Conservation (phyloP, 2,329 filamentous ascomycete genomes). For the Calonectria henricotiae region DNA sequence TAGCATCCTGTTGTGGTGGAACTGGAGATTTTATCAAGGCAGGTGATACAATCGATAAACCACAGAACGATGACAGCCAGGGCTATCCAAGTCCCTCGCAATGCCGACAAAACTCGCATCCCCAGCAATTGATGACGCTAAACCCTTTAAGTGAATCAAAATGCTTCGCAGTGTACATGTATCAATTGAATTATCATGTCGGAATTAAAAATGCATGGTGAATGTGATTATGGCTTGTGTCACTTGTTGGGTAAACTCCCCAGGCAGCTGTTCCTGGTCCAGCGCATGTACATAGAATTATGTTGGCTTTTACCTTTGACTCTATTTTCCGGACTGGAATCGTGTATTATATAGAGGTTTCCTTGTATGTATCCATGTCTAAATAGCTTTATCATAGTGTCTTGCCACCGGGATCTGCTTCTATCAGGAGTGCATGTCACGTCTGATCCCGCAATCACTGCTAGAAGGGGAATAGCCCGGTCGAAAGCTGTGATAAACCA, state of each 20-base stretch:
- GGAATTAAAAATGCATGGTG: too few species aligned
- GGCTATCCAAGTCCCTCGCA: neutral
- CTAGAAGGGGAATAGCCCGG: neutral
- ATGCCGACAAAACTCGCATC: too few species aligned
- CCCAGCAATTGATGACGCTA: neutral
- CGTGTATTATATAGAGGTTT: too few species aligned
- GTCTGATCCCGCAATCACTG: neutral
- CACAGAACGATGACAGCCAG: neutral
- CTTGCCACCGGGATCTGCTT: too few species aligned
- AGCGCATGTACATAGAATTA: too few species aligned
- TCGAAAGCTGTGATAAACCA: neutral
- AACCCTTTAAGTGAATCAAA: too few species aligned
- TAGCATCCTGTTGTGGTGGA: conserved; percentile 11
- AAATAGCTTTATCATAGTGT: neutral
- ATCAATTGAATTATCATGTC: too few species aligned
- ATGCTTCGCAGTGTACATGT: too few species aligned
- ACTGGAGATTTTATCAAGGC: neutral
- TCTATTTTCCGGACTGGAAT: too few species aligned
- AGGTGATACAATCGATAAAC: neutral
- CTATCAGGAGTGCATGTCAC: neutral
- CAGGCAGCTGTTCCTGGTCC: neutral
- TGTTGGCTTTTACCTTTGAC: too few species aligned
- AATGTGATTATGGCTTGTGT: neutral
- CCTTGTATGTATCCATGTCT: neutral
- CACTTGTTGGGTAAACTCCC: neutral